Base-by-base conservation (phyloP, 208 protist species). In the Leishmania tropica region DNA sequence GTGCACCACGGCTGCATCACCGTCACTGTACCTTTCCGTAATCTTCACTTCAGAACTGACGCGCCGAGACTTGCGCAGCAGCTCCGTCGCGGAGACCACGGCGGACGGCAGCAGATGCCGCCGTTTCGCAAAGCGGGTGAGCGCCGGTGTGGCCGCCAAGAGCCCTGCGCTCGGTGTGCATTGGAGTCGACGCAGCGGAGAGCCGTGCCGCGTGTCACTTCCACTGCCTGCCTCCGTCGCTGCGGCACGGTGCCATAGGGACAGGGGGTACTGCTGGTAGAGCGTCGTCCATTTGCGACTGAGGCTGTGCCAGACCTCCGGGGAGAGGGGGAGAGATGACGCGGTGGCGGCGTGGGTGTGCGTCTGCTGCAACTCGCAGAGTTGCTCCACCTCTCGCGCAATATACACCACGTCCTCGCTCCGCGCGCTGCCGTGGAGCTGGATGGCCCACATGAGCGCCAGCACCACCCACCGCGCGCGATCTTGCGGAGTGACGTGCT, bases 401-500 rank as follows among this genome's bases (percentile, higher is more conserved):
- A 90, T 81, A 76, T 87, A 90, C n/a, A 86, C 76, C 40, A 88
- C 60, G 48, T 89, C 86, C 7, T 89, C 83, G 7, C 73, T 19
- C 28, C 71, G 51, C 56, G 85, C 65, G 35, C 56, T 37, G 47
- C 83, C 83, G 35, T 73, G 62, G 37, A 83, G 83, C 19, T 79
- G 62, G 6, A 75, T 85, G 5, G 78, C 68, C 88, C 88, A 94
- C 56, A 75, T 74, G 19, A 91, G 48, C n/a, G 88, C 88, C 35
- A 91, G 80, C 24, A 90, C 40, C 28, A 83, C 84, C 85, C 90
- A 94, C 56, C 84, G 81, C 24, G 76, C 86, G 1, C 87, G 87
- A 48, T 92, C 89, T 53, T 83, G 72, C 31, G 82, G 58, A 0
- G 64, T 78, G 45, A 87, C 70, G 51, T 78, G 81, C 31, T 74